These are phyloP conservation scores for Hypocrella siamensis DNA, from an alignment of 2,329 filamentous ascomycete genomes.

Conservation along the genomic window DNA sequence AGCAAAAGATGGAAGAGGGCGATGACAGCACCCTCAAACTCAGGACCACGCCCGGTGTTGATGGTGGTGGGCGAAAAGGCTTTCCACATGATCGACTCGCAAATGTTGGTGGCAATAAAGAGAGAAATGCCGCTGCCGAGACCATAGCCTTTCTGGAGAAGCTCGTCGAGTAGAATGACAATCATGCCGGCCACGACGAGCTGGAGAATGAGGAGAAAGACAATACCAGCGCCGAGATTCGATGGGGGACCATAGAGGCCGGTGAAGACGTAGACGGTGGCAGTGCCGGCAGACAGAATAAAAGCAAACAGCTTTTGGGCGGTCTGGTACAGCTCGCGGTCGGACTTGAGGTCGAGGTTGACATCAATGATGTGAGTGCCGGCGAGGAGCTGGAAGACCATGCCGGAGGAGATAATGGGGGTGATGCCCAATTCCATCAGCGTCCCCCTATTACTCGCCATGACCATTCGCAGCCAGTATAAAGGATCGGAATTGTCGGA, in stretches of 20 bases:
- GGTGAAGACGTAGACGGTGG: conserved; percentile 95
- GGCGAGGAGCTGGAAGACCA: conserved; percentile 99
- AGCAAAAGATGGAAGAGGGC: conserved; percentile 94
- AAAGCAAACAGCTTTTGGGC: conserved; percentile 98
- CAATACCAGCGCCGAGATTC: conserved; percentile 93
- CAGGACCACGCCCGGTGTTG: conserved; percentile 96
- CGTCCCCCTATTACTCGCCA: conserved; percentile 95
- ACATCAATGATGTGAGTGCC: conserved; percentile 99
- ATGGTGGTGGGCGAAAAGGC: conserved; percentile 98
- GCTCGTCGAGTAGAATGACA: conserved; percentile 96
- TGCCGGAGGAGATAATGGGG: conserved; percentile 97
- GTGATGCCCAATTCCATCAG: conserved; percentile 95
- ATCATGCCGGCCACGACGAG: conserved; percentile 95
- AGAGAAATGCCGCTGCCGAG: conserved; percentile 97
- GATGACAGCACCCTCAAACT: conserved; percentile 97
- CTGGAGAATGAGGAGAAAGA: conserved; percentile 95
- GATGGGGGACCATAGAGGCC: conserved; percentile 94
- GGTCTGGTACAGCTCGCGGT: conserved; percentile 98
- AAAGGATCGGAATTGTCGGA: conserved; percentile 96
- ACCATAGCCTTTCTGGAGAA: conserved; percentile 98
- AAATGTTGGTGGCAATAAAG: conserved; percentile 99
- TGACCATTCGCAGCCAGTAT: conserved; percentile 99
- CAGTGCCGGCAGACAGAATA: conserved; percentile 92
- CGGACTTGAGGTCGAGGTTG: conserved; percentile 99
- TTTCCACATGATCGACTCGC: conserved; percentile 99